A percentile compares a stretch with the other conserved stretches of the same genome.
These are phyloP conservation scores for Suhomyces sp. DNA, from an alignment of 805 yeast genomes.

Conservation along the genomic window DNA sequence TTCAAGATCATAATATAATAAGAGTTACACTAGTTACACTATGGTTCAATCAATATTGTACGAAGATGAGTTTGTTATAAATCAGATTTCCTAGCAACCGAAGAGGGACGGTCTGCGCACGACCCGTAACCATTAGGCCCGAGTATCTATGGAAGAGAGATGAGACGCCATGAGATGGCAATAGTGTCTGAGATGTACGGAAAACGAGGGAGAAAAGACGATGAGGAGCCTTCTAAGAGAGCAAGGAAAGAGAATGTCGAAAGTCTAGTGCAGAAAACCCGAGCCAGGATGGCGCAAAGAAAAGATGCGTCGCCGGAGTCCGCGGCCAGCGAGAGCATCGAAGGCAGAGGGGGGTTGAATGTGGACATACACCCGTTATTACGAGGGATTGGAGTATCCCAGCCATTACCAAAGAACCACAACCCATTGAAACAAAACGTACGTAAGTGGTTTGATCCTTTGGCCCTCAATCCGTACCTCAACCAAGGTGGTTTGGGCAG, in stretches of 20 bases:
- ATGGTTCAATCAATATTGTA: not conserved
- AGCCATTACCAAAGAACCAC: conserved; percentile 22
- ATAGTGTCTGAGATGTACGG: not conserved
- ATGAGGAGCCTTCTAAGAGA: not conserved
- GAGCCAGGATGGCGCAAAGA: not conserved
- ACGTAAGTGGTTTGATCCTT: conserved; percentile 30
- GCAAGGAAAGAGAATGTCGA: not conserved
- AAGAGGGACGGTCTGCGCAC: not conserved
- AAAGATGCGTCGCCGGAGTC: not conserved
- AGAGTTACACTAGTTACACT: not conserved
- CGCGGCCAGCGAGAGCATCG: not conserved
- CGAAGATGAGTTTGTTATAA: not conserved
- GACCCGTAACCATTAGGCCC: not conserved
- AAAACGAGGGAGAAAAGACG: not conserved
- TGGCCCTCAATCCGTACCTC: conserved; percentile 38
- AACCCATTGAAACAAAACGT: conserved; percentile 31
- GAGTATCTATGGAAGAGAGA: not conserved
- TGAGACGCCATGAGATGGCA: not conserved
- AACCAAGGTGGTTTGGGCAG: conserved; percentile 18
- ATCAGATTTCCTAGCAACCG: not conserved
- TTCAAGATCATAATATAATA: conserved; percentile 30
- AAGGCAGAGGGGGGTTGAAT: conserved; percentile 25
- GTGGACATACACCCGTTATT: conserved; percentile 40
- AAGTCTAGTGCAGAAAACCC: not conserved
- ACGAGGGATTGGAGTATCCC: conserved; percentile 21